Percentiles rank a stretch among this genome's conserved stretches.
Evolutionary conservation across 2,329 filamentous ascomycete genomes (phyloP).

Genomic region (Curvularia spicifera): DNA sequence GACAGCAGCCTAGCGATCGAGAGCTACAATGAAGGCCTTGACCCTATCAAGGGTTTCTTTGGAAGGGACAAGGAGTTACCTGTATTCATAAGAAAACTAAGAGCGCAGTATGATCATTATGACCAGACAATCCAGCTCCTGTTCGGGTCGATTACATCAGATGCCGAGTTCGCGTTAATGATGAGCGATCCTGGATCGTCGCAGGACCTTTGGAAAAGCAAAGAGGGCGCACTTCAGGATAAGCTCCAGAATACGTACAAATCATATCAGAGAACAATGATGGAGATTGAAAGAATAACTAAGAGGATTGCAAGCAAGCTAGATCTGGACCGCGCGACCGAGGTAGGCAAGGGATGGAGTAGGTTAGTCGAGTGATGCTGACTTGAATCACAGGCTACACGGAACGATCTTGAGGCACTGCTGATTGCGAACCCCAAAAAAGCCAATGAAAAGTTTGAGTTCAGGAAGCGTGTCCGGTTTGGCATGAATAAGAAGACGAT

Average conservation of each 20-base stretch:
- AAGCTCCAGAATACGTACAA: conserved; percentile 45
- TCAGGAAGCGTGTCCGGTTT: conserved; percentile 46
- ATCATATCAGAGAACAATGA: conserved; percentile 46
- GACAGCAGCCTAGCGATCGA: conserved; percentile 34
- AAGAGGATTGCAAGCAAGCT: conserved; percentile 47
- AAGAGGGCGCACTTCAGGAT: conserved; percentile 38
- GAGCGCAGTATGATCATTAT: conserved; percentile 49
- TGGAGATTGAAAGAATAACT: conserved; percentile 46
- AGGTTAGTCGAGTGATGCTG: conserved; percentile 24
- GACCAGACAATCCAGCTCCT: conserved; percentile 46
- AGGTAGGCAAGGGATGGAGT: conserved; percentile 27
- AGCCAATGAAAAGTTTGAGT: conserved; percentile 41
- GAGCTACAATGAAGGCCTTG: conserved; percentile 49
- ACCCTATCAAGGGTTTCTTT: conserved; percentile 49
- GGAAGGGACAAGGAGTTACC: conserved; percentile 47
- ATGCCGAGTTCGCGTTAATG: conserved; percentile 46
- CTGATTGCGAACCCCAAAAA: conserved; percentile 44
- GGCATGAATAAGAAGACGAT: conserved; percentile 49
- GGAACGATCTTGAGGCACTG: conserved; percentile 47
- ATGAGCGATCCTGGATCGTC: conserved; percentile 39
- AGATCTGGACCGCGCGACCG: conserved; percentile 44
- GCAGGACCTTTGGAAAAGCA: conserved; percentile 43
- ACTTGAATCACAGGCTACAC: conserved; percentile 34
- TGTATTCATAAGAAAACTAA: conserved; percentile 45
- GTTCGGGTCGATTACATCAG: conserved; percentile 46